Percentiles rank a stretch among this genome's conserved stretches.
phyloP scores from a whole-genome alignment of 805 yeast species.

The Candida fluviatilis region DNA sequence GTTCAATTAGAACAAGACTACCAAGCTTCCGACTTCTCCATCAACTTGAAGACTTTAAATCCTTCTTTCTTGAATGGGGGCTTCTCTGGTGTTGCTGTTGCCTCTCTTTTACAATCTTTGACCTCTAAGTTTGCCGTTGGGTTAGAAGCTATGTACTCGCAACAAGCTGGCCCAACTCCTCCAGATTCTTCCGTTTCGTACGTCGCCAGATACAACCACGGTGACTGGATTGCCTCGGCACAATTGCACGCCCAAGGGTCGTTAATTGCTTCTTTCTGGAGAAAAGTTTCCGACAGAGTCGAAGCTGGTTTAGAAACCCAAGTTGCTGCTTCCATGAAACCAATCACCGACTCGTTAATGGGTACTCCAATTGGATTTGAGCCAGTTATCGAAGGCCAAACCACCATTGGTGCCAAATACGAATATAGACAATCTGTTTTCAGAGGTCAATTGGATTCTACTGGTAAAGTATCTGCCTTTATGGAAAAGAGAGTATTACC shows the following conservation, averaged over 20 bases:
- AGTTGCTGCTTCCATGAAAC: conserved; percentile 69
- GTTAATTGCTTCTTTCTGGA: conserved; percentile 85
- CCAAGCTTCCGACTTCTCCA: conserved; percentile 82
- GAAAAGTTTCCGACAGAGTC: conserved; percentile 85
- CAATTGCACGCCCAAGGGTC: conserved; percentile 94
- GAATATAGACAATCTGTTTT: conserved; percentile 95
- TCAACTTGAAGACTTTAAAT: conserved; percentile 87
- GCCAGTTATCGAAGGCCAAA: conserved; percentile 83
- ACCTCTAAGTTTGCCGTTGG: conserved; percentile 84
- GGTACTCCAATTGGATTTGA: conserved; percentile 79
- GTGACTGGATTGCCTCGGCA: conserved; percentile 90
- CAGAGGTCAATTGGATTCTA: conserved; percentile 90
- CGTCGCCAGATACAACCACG: conserved; percentile 84
- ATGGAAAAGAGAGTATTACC: conserved; percentile 93
- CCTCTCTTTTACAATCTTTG: conserved; percentile 83
- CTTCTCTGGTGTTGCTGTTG: conserved; percentile 85
- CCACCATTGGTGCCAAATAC: conserved; percentile 94
- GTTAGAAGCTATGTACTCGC: conserved; percentile 86
- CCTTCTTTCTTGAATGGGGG: conserved; percentile 74
- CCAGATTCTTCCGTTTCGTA: conserved; percentile 91
- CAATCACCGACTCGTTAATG: conserved; percentile 69
- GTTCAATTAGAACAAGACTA: conserved; percentile 94
- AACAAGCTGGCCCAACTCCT: conserved; percentile 60
- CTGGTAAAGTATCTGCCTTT: conserved; percentile 87
- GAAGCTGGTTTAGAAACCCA: conserved; percentile 94